These are phyloP conservation scores for Cladosporium colombiae DNA, from an alignment of 2,329 filamentous ascomycete genomes.

Conservation along the genomic window DNA sequence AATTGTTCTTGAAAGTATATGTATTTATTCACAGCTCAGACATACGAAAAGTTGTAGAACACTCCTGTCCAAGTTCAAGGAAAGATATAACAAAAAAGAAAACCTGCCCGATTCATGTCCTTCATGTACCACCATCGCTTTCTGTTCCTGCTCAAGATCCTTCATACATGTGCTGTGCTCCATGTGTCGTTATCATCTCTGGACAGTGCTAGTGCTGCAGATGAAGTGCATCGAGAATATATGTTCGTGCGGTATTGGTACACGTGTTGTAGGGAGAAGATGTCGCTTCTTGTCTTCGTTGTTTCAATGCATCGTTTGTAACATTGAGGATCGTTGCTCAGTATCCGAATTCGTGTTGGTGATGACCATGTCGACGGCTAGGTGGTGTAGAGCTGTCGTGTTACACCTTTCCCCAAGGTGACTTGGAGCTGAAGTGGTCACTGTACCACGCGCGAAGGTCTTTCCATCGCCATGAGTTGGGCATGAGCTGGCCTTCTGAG, in stretches of 20 bases:
- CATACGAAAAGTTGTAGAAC: background rate
- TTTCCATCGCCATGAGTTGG: slow-evolving; percentile 24
- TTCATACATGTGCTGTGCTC: background rate
- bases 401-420: slow-evolving; percentile 23
- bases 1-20: background rate
- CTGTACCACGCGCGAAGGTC: slow-evolving; percentile 27
- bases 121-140: background rate
- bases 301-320: background rate
- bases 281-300: background rate
- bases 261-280: background rate
- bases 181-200: background rate
- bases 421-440: slow-evolving; percentile 24
- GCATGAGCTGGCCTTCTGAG: slow-evolving; percentile 24
- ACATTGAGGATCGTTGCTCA: background rate
- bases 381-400: background rate
- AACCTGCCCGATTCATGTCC: background rate
- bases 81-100: background rate
- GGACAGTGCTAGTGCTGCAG: background rate
- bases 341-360: background rate
- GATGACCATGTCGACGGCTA: background rate
- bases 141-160: background rate
- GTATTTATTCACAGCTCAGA: background rate
- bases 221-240: background rate
- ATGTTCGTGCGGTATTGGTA: background rate
- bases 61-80: background rate